Evolutionary conservation across 2,329 filamentous ascomycete species (phyloP).

Genomic region (Phyllosticta citribraziliensis): DNA sequence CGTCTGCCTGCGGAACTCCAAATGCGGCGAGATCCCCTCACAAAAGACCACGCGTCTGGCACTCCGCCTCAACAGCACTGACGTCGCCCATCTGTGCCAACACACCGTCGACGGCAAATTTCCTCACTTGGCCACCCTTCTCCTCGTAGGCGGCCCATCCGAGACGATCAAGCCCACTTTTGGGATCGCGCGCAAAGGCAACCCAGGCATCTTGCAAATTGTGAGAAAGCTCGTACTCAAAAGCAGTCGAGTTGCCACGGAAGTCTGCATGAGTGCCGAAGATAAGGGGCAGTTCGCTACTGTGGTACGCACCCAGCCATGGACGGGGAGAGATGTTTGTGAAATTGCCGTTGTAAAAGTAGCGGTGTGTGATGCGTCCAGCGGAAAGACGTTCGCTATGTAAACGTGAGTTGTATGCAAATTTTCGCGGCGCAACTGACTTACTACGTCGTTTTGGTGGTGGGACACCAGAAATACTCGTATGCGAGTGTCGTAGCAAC

Average conservation of each 20-base stretch:
- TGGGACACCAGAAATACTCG: constrained; percentile 22
- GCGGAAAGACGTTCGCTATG: constrained; percentile 15
- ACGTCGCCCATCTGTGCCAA: constrained; percentile 3
- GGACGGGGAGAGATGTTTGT: background rate
- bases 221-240: constrained; percentile 23
- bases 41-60: constrained; percentile 1
- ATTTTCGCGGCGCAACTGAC: background rate
- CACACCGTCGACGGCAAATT: constrained; percentile 4
- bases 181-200: constrained; percentile 26
- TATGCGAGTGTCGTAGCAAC: constrained; percentile 16
- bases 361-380: constrained; percentile 25
- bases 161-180: constrained; percentile 17
- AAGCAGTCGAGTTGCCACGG: constrained; percentile 15
- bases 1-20: background rate
- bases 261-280: constrained; percentile 17
- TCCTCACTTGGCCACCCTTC: background rate
- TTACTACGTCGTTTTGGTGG: constrained; percentile 19
- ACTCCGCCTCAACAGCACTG: constrained; percentile 3
- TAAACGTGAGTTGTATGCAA: background rate
- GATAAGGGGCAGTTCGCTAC: constrained; percentile 17
- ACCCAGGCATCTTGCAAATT: constrained; percentile 29
- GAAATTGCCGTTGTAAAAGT: constrained; percentile 24
- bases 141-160: constrained; percentile 25
- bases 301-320: constrained; percentile 19
- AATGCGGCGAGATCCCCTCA: background rate